Conservation (phyloP, 2,329 filamentous ascomycete genomes). For the Beauveria sp. region DNA sequence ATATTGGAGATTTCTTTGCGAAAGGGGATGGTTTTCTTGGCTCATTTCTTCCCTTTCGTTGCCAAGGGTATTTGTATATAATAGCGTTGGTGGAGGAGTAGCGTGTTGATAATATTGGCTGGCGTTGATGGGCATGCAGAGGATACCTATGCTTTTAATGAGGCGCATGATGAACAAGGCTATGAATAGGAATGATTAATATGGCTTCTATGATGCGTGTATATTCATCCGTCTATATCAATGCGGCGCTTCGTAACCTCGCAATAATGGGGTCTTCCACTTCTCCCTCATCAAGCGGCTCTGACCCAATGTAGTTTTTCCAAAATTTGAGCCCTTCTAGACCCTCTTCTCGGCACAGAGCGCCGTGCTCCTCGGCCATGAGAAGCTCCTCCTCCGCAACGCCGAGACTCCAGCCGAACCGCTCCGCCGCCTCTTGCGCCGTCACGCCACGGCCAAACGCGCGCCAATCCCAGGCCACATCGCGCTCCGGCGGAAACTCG, state of each 20-base stretch:
- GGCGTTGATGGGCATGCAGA: neutral
- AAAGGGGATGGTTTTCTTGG: neutral
- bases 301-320: slow-evolving; percentile 63
- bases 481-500: slow-evolving; percentile 53
- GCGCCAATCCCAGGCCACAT: slow-evolving; percentile 67
- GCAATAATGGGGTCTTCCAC: slow-evolving; percentile 5
- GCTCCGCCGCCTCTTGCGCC: slow-evolving; percentile 78
- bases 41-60: neutral
- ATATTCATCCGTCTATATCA: neutral
- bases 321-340: slow-evolving; percentile 90
- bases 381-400: slow-evolving; percentile 92
- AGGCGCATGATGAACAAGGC: neutral
- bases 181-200: neutral
- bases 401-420: slow-evolving; percentile 94
- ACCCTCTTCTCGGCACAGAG: slow-evolving; percentile 82
- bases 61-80: neutral
- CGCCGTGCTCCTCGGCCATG: slow-evolving; percentile 90
- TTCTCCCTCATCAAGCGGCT: neutral
- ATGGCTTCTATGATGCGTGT: neutral
- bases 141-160: neutral
- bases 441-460: slow-evolving; percentile 79
- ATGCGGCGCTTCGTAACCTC: slow-evolving; percentile 1
- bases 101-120: neutral
- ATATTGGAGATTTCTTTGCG: neutral
- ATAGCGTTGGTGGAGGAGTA: neutral